phyloP scores from a whole-genome alignment of 108 stramenopile species.

The Cyclotella choctawhatcheeana region DNA sequence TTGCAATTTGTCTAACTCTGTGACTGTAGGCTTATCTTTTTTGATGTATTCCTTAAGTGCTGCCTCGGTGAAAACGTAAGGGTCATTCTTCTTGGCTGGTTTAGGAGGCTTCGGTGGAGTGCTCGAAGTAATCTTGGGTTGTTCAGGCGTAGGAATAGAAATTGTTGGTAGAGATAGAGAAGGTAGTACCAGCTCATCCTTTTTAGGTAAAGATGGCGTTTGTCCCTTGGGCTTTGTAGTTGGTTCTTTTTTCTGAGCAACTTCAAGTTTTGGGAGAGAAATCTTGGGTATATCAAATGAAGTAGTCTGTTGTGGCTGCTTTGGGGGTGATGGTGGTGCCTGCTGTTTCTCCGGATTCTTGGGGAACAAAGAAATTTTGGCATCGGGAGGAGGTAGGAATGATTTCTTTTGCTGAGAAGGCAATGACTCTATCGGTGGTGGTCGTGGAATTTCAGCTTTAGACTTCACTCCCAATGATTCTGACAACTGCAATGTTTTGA shows the following conservation, averaged over 20 bases:
- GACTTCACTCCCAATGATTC: conserved; percentile 36
- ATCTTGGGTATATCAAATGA: conserved; percentile 62
- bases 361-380: conserved; percentile 38
- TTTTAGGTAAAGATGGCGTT: conserved; percentile 25
- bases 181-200: conserved; percentile 13
- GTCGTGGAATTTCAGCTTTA: conserved; percentile 38
- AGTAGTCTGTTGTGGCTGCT: conserved; percentile 29
- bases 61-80: conserved; percentile 46
- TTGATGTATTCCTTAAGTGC: conserved; percentile 49
- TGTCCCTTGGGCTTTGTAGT: conserved; percentile 11
- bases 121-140: conserved; percentile 9
- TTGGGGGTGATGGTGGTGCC: conserved; percentile 30
- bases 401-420: conserved; percentile 25
- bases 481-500: too few relatives aligned
- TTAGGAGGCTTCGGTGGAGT: conserved; percentile 13
- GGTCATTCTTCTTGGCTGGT: conserved; percentile 36
- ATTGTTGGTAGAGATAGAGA: conserved; percentile 20
- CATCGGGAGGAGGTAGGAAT: conserved; percentile 44
- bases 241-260: conserved; percentile 29
- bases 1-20: conserved; percentile 47
- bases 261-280: conserved; percentile 55
- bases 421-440: conserved; percentile 25
- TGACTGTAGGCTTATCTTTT: conserved; percentile 39
- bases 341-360: conserved; percentile 20
- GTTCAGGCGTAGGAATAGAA: conserved; percentile 16